Evolutionary conservation across 2,329 filamentous ascomycete species (phyloP).

Genomic region (Taxawa tesnikishii): DNA sequence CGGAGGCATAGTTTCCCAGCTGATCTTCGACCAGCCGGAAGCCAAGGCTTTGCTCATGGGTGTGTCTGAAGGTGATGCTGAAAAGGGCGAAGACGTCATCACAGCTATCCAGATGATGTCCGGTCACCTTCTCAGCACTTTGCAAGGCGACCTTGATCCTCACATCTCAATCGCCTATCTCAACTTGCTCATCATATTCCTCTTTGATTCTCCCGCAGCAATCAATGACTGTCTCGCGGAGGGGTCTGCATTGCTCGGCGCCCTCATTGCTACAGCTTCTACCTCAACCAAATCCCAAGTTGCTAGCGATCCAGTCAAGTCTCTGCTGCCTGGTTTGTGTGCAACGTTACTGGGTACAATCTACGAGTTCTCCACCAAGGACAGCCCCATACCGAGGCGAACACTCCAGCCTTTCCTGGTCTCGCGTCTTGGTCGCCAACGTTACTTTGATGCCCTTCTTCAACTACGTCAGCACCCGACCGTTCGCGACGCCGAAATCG

Average conservation of each 20-base stretch:
- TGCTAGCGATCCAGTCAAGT: constrained; percentile 37
- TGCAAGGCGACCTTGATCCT: constrained; percentile 66
- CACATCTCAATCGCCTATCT: constrained; percentile 73
- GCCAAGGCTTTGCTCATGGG: constrained; percentile 70
- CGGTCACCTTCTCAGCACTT: constrained; percentile 69
- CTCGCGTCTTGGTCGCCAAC: constrained; percentile 68
- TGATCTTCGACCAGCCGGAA: constrained; percentile 67
- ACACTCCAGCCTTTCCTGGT: constrained; percentile 70
- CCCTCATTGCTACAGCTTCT: constrained; percentile 35
- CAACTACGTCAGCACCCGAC: constrained; percentile 66
- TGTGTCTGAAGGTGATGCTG: constrained; percentile 79
- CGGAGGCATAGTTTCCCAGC: constrained; percentile 71
- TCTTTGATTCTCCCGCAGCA: constrained; percentile 83
- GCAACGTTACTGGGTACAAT: constrained; percentile 75
- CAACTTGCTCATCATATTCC: constrained; percentile 78
- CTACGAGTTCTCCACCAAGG: constrained; percentile 96
- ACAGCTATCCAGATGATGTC: constrained; percentile 84
- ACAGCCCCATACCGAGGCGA: constrained; percentile 75
- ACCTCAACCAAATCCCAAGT: constrained; percentile 29
- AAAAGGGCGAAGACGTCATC: constrained; percentile 84
- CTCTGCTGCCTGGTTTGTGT: constrained; percentile 68
- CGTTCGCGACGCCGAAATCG: constrained; percentile 50
- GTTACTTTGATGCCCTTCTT: constrained; percentile 71
- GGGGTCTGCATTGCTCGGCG: constrained; percentile 71
- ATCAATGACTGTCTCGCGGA: constrained; percentile 90